Percentiles rank a stretch among this genome's conserved stretches.
Conservation (phyloP, 768 basidiomycete genomes). For the Lactarius akahatsu region DNA sequence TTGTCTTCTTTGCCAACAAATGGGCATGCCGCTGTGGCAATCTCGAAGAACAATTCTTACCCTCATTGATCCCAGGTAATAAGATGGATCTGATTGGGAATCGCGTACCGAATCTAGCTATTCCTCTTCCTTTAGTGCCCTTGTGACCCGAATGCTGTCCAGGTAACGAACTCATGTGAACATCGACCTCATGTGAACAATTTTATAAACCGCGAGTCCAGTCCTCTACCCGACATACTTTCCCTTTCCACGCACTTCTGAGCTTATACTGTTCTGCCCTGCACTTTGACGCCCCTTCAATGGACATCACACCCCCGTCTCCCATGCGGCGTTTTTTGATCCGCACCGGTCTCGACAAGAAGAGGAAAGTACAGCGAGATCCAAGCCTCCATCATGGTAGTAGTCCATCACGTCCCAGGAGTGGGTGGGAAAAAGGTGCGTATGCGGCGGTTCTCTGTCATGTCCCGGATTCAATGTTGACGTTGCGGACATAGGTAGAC, state of each 20-base stretch:
- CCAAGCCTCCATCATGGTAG: neutral
- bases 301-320: neutral
- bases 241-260: neutral
- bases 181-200: neutral
- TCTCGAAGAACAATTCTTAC: neutral
- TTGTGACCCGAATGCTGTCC: neutral
- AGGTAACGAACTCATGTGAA: neutral
- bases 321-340: constrained; percentile 7
- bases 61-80: neutral
- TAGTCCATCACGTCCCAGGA: neutral
- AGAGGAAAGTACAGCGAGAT: constrained; percentile 7
- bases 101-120: neutral
- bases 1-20: neutral
- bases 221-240: neutral
- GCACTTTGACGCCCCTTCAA: neutral
- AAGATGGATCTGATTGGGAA: neutral
- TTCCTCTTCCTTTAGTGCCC: neutral
- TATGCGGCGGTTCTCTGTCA: neutral
- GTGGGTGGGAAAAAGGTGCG: neutral
- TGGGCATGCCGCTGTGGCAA: neutral
- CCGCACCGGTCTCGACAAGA: neutral
- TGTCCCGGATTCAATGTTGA: neutral
- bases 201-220: constrained; percentile 2
- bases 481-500: constrained; percentile 1
- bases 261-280: neutral